These are phyloP conservation scores for Starmerella apis DNA, from an alignment of 805 yeast species.

Conservation along the genomic window DNA sequence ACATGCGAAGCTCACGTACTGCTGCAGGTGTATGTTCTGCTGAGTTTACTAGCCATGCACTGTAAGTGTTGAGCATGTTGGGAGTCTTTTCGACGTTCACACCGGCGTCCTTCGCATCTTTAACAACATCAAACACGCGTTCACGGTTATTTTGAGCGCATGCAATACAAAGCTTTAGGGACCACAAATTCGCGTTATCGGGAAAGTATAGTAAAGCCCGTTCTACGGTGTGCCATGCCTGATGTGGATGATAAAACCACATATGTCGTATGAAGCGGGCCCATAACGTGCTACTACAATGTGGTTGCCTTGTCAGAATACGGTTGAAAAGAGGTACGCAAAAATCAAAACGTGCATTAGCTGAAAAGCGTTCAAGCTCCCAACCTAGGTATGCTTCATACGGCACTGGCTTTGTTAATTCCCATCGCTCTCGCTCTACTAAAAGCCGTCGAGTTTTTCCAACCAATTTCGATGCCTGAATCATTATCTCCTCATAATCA, in stretches of 20 bases:
- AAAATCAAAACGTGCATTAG: slow-evolving; percentile 1
- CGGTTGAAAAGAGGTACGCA: slow-evolving; percentile 1
- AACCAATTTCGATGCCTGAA: neutral
- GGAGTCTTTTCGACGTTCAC: neutral
- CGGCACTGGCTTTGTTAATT: neutral
- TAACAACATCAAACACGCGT: neutral
- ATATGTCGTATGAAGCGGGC: neutral
- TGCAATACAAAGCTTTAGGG: neutral
- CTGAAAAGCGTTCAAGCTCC: slow-evolving; percentile 2
- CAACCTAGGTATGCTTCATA: neutral
- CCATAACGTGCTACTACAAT: neutral
- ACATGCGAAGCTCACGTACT: neutral
- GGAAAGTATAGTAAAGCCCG: neutral
- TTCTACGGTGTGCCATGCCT: neutral
- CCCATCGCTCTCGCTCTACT: slow-evolving; percentile 5
- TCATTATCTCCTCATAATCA: neutral
- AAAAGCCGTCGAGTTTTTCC: neutral
- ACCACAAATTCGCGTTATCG: neutral
- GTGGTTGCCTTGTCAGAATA: neutral
- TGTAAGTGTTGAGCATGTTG: neutral
- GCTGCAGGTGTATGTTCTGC: neutral
- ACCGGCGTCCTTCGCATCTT: neutral
- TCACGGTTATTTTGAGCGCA: neutral
- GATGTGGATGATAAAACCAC: neutral
- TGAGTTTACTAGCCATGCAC: slow-evolving; percentile 1